phyloP scores from a whole-genome alignment of 495 filamentous ascomycete genomes.

The Daldinia caldariorum region DNA sequence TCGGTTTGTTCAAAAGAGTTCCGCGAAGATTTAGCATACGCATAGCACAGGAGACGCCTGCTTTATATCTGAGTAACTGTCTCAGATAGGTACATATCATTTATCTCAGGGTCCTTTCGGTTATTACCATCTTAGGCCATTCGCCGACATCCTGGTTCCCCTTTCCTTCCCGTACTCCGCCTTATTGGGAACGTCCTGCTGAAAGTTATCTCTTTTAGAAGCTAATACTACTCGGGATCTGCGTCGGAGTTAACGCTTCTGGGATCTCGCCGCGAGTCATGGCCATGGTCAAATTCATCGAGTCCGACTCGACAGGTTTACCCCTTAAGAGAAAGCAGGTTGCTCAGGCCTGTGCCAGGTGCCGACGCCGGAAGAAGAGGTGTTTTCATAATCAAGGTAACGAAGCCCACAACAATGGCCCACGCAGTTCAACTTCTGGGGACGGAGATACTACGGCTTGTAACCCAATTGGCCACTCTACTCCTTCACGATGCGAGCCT shows the following conservation, averaged over 20 bases:
- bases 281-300: constrained; percentile 56
- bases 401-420: background rate
- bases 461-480: constrained; percentile 9
- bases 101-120: background rate
- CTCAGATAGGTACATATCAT: background rate
- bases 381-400: constrained; percentile 46
- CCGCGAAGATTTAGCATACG: background rate
- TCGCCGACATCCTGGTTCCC: constrained; percentile 5
- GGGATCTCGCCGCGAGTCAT: constrained; percentile 18
- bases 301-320: constrained; percentile 53
- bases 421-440: constrained; percentile 8
- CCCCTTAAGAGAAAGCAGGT: constrained; percentile 61
- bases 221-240: constrained; percentile 1
- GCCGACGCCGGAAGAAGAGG: constrained; percentile 58
- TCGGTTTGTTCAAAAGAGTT: constrained; percentile 1
- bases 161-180: background rate
- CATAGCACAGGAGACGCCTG: background rate
- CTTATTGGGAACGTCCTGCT: constrained; percentile 13
- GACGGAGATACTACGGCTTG: background rate
- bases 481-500: constrained; percentile 18
- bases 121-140: background rate
- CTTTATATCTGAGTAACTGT: background rate
- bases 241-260: constrained; percentile 36
- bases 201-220: background rate
- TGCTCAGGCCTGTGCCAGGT: constrained; percentile 56